phyloP scores from a whole-genome alignment of 805 yeast species.

The Schwanniomyces yamadae region DNA sequence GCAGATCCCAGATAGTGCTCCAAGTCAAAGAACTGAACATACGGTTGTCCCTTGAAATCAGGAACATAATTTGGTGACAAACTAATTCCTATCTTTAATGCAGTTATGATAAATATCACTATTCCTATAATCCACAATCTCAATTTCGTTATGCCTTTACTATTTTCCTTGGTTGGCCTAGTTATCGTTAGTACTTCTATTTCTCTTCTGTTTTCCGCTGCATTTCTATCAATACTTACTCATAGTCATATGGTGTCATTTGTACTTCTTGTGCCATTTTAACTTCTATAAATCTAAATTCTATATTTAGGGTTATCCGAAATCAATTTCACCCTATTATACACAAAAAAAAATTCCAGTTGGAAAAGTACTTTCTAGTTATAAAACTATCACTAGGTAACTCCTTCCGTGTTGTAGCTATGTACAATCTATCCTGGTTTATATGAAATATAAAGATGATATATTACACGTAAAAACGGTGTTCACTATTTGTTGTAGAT shows the following conservation, averaged over 20 bases:
- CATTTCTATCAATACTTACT: conserved; percentile 6
- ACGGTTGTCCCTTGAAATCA: conserved; percentile 24
- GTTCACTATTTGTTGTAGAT: no score
- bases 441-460: no score
- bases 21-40: conserved; percentile 72
- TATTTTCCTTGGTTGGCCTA: neutral
- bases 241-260: conserved; percentile 24
- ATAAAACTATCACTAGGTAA: no score
- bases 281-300: neutral
- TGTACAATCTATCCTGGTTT: no score
- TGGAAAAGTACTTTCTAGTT: no score
- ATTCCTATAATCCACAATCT: conserved; percentile 8
- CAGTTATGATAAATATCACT: conserved; percentile 10
- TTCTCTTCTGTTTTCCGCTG: conserved; percentile 1
- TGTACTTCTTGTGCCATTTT: conserved; percentile 13
- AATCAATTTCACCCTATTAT: no score
- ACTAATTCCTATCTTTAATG: conserved; percentile 14
- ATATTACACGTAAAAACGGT: no score
- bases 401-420: no score
- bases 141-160: no score
- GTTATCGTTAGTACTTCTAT: conserved; percentile 2
- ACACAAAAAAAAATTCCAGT: no score
- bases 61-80: conserved; percentile 28
- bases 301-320: no score
- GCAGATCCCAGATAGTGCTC: conserved; percentile 60